Evolutionary conservation across 148 eudicot genomes (phyloP), one percentile per base, ranked within the genome.

Genomic region (Drosera capensis): DNA sequence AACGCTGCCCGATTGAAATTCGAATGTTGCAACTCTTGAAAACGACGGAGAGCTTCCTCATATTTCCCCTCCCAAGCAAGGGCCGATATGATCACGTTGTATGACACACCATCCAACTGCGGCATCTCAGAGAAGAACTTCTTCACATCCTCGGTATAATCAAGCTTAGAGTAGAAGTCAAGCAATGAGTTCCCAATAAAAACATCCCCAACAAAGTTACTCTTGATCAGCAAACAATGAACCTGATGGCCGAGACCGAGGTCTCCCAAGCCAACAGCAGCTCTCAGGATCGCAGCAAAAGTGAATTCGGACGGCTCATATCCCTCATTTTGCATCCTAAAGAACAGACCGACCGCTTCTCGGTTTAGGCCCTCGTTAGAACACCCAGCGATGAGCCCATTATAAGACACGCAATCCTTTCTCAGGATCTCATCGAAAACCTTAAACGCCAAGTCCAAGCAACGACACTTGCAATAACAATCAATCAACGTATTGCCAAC

Each of bases 301-400:
- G 93, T 86, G 45, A 78, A 81, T 23, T 81, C 86, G 6, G 93
- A 70, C 14, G 87, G 86, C 64, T 43, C 61, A 45, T 74, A 68
- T 46, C 78, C 86, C 43, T 40, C 24, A 57, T 40, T 25, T 47
- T 67, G 80, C 93, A 86, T 86, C 37, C 58, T 66, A 29, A 49
- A 36, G 21, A 85, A 85, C 3, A 81, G 63, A 34, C 46, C 39
- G 20, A 74, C 37, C 13, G 83, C 92, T 38, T 61, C 63, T 54
- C 54, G 29, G 48, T 54, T 52, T 46, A 66, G 25, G 23, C 71
- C 86, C 13, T 57, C 57, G 55, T 53, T 78, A 5, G 74, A 46
- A 53, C 55, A 64, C 49, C 95, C 95, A 0, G 83, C 72, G 19
- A 85, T 77, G 66, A 85, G 51, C 7, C 78, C 61, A 60, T 80